Conservation (phyloP, 352 stramenopile genomes). For the Pythium coloratum region DNA sequence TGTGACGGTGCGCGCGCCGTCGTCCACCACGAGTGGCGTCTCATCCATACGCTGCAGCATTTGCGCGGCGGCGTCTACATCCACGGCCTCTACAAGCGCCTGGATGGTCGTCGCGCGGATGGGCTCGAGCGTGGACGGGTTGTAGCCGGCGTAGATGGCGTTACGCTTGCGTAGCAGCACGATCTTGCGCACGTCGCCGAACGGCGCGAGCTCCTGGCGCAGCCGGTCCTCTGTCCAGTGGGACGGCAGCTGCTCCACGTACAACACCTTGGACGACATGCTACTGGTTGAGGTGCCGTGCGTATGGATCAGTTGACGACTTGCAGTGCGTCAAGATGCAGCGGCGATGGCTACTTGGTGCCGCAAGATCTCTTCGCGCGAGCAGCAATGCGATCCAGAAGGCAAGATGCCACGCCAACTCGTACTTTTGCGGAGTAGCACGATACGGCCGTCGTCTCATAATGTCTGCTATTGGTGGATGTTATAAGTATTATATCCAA, state of each 20-base stretch:
- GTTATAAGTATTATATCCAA: slow-evolving; percentile 10
- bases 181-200: slow-evolving; percentile 37
- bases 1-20: slow-evolving; percentile 19
- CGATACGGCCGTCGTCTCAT: not conserved
- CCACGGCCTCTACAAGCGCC: slow-evolving; percentile 44
- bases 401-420: slow-evolving; percentile 16
- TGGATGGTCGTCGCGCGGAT: slow-evolving; percentile 39
- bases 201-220: slow-evolving; percentile 28
- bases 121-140: slow-evolving; percentile 35
- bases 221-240: slow-evolving; percentile 47
- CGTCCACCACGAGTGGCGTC: slow-evolving; percentile 30
- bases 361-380: slow-evolving; percentile 18
- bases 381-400: slow-evolving; percentile 24
- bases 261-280: slow-evolving; percentile 52
- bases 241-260: slow-evolving; percentile 48
- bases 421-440: slow-evolving; percentile 6
- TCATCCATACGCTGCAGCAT: slow-evolving; percentile 33
- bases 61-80: slow-evolving; percentile 31
- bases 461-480: slow-evolving; percentile 2
- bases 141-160: slow-evolving; percentile 46
- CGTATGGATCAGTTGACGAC: not conserved
- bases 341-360: not conserved
- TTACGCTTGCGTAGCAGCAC: slow-evolving; percentile 58
- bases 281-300: not conserved
- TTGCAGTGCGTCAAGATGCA: not conserved